Base-by-base conservation (phyloP, 768 basidiomycete species). In the Flagelloscypha sp. region DNA sequence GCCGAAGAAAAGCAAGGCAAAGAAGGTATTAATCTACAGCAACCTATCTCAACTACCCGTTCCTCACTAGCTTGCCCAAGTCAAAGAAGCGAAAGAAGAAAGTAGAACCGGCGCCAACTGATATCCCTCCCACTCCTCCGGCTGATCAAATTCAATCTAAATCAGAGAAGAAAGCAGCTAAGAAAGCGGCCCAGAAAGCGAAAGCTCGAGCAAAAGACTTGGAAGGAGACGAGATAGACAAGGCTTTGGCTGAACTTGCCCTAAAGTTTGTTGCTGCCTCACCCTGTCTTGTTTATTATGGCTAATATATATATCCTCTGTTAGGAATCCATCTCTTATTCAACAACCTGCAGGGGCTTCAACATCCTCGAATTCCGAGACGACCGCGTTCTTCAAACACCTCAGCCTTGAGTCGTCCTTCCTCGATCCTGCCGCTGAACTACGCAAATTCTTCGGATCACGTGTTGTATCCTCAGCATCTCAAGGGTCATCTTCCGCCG, bases 361-460 rank as follows among this genome's bases (percentile, higher is more conserved):
- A 15, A 49, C 55, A 0, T 46, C 55, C 15, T 49, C 44, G 40
- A 44, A 42, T 51, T 55, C 25, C 55, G 58, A 23, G n/a, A n/a
- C n/a, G n/a, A n/a, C n/a, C n/a, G n/a, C n/a, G n/a, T n/a, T n/a
- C n/a, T n/a, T n/a, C n/a, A n/a, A n/a, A n/a, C n/a, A n/a, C 1
- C 67, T 94, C 13, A 64, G 84, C 0, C 79, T 94, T n/a, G 88
- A 86, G 1, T 65, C 81, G 1, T 64, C 80, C 25, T 70, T 88
- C 47, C 75, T 99, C 11, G 90, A 98, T 43, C 68, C 79, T 8
- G 90, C 94, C 40, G 82, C 83, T 1, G 95, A 99, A 53, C 74
- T 98, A 59, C 79, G 84, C 37, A 82, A 79, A 44, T 94, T 97
- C 68, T 99, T 99, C 52, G 94, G 94, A 2, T 73, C 86, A 13